Base-by-base conservation (phyloP, 2,329 filamentous ascomycete genomes). In the Ceratocystiopsis sp. region DNA sequence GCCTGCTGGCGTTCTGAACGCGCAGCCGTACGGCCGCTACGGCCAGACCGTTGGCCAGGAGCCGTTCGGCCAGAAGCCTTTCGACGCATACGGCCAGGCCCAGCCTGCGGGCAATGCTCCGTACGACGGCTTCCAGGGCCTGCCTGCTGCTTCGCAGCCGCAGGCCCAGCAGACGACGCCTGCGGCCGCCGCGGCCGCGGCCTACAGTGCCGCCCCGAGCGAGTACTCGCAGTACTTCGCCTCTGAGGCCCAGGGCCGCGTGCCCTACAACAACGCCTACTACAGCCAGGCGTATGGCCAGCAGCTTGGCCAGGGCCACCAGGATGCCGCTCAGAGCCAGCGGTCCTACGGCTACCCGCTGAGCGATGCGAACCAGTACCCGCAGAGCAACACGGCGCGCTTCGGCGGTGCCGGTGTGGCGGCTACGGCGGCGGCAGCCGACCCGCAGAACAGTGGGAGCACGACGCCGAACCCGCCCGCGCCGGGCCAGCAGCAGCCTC, bases 191-290 rank as follows among this genome's bases (percentile, higher is more conserved):
- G 25, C 25, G 25, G 25, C 25, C 25, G 25, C 25, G 25, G 25
- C 25, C 2, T 81, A 81, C 61, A 84, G 78, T 53, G 80, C 78
- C 17, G 80, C 78, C 16, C 79, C 80, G 14, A 75, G 69, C 58
- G 85, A 93, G 51, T 93, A 84, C 61, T 80, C 82, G 17, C 79
- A 80, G 7, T 94, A 93, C 65, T 93, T 93, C 60, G 84, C 81
- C 4, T 45, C 49, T 4, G 73, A 85, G 50, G 76, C 68, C 51
- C 78, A 75, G 52, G 68, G 75, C 51, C 80, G 84, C 50, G 78
- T 78, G 55, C 71, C 77, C 1, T 93, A 91, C 65, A 78, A 77
- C 57, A 81, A 85, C 45, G n/a, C n/a, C 25, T 29, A 29, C 25
- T 85, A 91, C 58, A 78, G 79, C 53, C 68, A 75, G 50, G 68